phyloP scores from a whole-genome alignment of 1,139 yeast species.

The Geotrichum australiense region DNA sequence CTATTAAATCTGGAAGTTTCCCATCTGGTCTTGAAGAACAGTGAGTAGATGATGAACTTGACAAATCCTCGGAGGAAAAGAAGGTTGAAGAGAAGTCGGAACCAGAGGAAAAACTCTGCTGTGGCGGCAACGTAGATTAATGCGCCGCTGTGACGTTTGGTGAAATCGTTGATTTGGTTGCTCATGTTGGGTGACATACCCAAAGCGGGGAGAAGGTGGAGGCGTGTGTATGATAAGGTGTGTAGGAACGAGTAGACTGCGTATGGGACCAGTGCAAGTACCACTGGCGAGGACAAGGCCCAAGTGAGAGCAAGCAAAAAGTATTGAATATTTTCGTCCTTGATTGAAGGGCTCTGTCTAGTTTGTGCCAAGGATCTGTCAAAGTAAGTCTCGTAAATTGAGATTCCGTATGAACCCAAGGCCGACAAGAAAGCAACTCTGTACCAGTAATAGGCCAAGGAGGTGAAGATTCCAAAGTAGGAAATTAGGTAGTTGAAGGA shows the following conservation, averaged over 20 bases:
- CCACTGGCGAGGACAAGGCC: conserved; percentile 2
- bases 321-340: conserved; percentile 6
- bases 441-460: conserved; percentile 1
- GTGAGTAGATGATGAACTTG: conserved; percentile 2
- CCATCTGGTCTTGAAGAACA: conserved; percentile 3
- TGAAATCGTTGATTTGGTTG: not conserved
- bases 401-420: conserved; percentile 1
- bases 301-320: conserved; percentile 1
- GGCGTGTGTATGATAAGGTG: conserved; percentile 3
- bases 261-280: conserved; percentile 4
- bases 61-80: conserved; percentile 2
- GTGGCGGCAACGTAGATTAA: conserved; percentile 7
- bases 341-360: not conserved
- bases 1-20: conserved; percentile 6
- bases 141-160: conserved; percentile 2
- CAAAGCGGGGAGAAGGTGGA: conserved; percentile 4
- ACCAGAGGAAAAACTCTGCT: conserved; percentile 4
- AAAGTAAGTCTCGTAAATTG: conserved; percentile 2
- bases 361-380: not conserved
- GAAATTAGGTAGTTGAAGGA: conserved; percentile 2
- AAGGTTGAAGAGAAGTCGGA: conserved; percentile 2
- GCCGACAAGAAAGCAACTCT: conserved; percentile 1
- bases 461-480: not conserved
- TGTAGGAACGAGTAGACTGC: conserved; percentile 3
- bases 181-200: conserved; percentile 1